phyloP scores from a whole-genome alignment of 306 rosid genomes.

The Trifolium fragiferum region DNA sequence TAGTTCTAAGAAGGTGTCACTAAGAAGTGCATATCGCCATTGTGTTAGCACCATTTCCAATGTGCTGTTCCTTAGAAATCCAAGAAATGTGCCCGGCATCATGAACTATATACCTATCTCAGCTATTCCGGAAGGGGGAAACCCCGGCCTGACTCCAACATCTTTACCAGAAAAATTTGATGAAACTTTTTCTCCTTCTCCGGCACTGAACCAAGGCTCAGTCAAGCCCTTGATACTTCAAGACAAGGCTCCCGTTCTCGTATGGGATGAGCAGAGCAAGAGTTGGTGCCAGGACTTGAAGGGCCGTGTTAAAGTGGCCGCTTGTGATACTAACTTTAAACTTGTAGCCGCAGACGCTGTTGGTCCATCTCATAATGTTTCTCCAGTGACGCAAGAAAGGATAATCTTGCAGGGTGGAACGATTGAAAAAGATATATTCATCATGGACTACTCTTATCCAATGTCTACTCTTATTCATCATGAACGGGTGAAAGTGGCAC shows the following conservation, averaged over 20 bases:
- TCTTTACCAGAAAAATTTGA: slow-evolving; percentile 38
- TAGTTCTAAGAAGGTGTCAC: slow-evolving; percentile 59
- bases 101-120: slow-evolving; percentile 64
- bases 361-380: slow-evolving; percentile 56
- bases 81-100: slow-evolving; percentile 61
- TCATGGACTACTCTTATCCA: slow-evolving; percentile 80
- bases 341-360: slow-evolving; percentile 55
- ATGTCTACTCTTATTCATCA: no score
- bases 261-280: slow-evolving; percentile 76
- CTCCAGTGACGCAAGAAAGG: slow-evolving; percentile 62
- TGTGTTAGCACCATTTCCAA: slow-evolving; percentile 49
- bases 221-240: slow-evolving; percentile 56
- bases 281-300: slow-evolving; percentile 77
- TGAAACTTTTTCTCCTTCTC: slow-evolving; percentile 42
- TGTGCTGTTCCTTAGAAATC: slow-evolving; percentile 59
- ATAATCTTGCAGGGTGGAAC: slow-evolving; percentile 77
- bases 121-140: slow-evolving; percentile 67
- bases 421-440: slow-evolving; percentile 70
- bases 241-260: slow-evolving; percentile 64
- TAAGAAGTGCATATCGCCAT: slow-evolving; percentile 55
- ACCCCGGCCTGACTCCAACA: slow-evolving; percentile 54
- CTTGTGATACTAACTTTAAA: slow-evolving; percentile 77
- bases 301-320: slow-evolving; percentile 74
- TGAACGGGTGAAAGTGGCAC: no score
- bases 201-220: slow-evolving; percentile 42